phyloP scores from a whole-genome alignment of 2,329 filamentous ascomycete genomes.

The Pleomassaria siparia region DNA sequence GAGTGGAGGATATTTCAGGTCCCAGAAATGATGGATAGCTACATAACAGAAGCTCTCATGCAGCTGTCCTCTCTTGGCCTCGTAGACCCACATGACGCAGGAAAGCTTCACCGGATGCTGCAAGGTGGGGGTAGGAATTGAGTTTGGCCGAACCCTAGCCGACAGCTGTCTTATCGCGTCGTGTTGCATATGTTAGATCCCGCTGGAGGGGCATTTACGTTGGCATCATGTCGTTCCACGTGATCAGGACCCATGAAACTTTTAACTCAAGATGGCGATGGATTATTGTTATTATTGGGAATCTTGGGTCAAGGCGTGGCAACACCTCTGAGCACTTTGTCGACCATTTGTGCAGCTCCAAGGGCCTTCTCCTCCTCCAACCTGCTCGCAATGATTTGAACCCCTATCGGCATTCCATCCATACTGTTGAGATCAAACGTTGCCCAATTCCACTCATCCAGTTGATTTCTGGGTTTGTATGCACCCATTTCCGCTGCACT shows the following conservation, averaged over 20 bases:
- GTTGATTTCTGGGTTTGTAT: conserved; percentile 52
- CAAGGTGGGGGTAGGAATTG: conserved; percentile 5
- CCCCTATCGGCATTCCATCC: conserved; percentile 41
- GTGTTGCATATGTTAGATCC: conserved; percentile 7
- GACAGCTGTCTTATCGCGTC: conserved; percentile 2
- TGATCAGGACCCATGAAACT: not conserved
- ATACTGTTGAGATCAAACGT: conserved; percentile 38
- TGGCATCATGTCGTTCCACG: not conserved
- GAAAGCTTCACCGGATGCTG: not conserved
- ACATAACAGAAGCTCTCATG: not conserved
- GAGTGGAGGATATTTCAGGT: too few species aligned
- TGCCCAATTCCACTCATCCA: conserved; percentile 56
- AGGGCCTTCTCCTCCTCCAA: conserved; percentile 44
- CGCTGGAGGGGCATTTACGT: not conserved
- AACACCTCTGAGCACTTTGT: conserved; percentile 15
- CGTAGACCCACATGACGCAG: not conserved
- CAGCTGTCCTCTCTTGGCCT: not conserved
- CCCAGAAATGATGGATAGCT: not conserved
- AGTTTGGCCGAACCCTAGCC: not conserved
- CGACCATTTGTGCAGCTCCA: conserved; percentile 37
- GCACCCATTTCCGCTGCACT: conserved; percentile 28
- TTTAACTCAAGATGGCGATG: not conserved
- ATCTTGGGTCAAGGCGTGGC: not conserved
- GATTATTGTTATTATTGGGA: not conserved
- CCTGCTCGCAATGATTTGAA: conserved; percentile 40